phyloP scores from a whole-genome alignment of 73 alveolate genomes.

The Uronychia binucleata region DNA sequence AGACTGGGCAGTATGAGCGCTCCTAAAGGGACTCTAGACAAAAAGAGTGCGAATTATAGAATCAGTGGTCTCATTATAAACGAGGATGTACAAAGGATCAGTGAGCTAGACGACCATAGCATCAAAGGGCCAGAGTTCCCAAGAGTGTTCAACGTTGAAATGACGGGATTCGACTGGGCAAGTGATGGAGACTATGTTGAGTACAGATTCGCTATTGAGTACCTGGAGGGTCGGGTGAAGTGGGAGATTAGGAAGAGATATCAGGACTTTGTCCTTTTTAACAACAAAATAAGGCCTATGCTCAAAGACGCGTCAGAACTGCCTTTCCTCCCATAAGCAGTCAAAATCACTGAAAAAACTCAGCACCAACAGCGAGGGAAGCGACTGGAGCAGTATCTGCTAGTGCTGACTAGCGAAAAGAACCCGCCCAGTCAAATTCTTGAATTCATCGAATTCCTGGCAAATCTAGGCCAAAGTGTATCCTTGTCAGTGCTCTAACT shows the following conservation, averaged over 20 bases:
- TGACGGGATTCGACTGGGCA: slow-evolving; percentile 4
- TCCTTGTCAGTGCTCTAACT: neutral
- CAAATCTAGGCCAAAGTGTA: neutral
- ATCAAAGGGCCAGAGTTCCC: neutral
- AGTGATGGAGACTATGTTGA: slow-evolving; percentile 15
- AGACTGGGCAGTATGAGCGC: too few species aligned
- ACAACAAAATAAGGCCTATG: neutral
- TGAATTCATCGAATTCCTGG: neutral
- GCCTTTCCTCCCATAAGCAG: neutral
- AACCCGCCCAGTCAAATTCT: neutral
- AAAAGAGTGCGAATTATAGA: neutral
- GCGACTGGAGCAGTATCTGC: neutral
- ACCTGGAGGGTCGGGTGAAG: neutral
- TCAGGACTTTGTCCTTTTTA: neutral
- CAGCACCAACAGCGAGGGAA: neutral
- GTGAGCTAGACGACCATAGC: neutral
- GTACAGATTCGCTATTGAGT: slow-evolving; percentile 1
- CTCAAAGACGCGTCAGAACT: neutral
- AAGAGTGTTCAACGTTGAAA: neutral
- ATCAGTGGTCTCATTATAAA: neutral
- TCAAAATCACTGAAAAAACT: neutral
- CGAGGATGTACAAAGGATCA: neutral
- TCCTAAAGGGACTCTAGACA: neutral
- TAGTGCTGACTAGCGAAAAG: neutral
- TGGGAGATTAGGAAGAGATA: slow-evolving; percentile 8